Evolutionary conservation across 2,329 filamentous ascomycete genomes (phyloP).

Genomic region (Escovopsis sp.): DNA sequence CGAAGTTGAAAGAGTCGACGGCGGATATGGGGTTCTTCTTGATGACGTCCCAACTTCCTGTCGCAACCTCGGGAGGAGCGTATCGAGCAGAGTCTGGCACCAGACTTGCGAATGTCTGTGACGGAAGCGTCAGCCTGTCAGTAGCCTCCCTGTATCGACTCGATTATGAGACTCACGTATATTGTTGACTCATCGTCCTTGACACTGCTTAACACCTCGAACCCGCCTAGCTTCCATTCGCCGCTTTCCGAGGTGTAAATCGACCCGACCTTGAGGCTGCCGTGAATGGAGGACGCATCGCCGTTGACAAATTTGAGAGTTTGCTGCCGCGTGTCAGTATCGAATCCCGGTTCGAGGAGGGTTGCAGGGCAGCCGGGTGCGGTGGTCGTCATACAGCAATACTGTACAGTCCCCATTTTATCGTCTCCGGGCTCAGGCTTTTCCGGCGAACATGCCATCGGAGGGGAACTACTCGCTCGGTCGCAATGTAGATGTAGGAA

Average conservation of each 20-base stretch:
- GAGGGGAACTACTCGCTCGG: slow-evolving; percentile 74
- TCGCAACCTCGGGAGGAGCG: slow-evolving; percentile 72
- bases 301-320: slow-evolving; percentile 94
- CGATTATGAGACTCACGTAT: slow-evolving; percentile 39
- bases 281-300: slow-evolving; percentile 84
- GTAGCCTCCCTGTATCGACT: too few relatives aligned
- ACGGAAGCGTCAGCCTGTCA: slow-evolving; percentile 1
- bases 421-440: slow-evolving; percentile 76
- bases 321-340: slow-evolving; percentile 35
- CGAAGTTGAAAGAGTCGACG: slow-evolving; percentile 78
- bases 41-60: slow-evolving; percentile 80
- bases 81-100: slow-evolving; percentile 77
- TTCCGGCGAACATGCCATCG: slow-evolving; percentile 83
- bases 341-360: too few relatives aligned
- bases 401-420: slow-evolving; percentile 89
- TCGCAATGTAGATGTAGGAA: slow-evolving; percentile 89
- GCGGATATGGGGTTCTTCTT: slow-evolving; percentile 70
- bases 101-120: slow-evolving; percentile 68
- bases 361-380: too few relatives aligned
- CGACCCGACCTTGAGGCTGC: slow-evolving; percentile 69
- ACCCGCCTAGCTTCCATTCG: slow-evolving; percentile 92
- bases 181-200: slow-evolving; percentile 93
- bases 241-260: slow-evolving; percentile 91
- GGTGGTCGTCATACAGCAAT: slow-evolving; percentile 50
- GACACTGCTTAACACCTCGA: slow-evolving; percentile 85